Percentiles rank a stretch among this genome's conserved stretches.
Conservation (phyloP, 495 filamentous ascomycete species). For the Poronia punctata region DNA sequence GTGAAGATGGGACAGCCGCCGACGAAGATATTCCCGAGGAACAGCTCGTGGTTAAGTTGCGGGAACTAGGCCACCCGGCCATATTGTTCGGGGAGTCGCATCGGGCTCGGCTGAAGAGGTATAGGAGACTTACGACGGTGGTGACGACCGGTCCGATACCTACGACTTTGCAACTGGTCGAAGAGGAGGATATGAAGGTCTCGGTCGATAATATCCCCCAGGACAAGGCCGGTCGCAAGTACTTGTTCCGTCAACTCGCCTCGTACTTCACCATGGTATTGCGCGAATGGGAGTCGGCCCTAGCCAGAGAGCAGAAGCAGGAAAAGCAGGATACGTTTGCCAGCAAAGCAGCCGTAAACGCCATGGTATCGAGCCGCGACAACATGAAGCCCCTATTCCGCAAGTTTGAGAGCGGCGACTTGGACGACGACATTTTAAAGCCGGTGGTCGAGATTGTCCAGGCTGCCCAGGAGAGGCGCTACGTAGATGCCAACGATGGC, state of each 20-base stretch:
- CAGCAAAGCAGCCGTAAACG: conserved; percentile 66
- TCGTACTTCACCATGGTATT: conserved; percentile 93
- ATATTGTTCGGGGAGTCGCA: conserved; percentile 81
- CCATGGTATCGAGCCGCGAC: conserved; percentile 73
- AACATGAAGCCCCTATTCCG: conserved; percentile 89
- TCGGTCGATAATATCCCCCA: conserved; percentile 49
- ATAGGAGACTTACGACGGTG: conserved; percentile 50
- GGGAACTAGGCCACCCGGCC: conserved; percentile 65
- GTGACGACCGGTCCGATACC: conserved; percentile 49
- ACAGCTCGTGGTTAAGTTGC: conserved; percentile 58
- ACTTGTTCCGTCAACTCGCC: conserved; percentile 78
- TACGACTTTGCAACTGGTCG: conserved; percentile 66
- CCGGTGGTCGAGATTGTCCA: conserved; percentile 90
- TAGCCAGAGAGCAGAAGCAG: conserved; percentile 51
- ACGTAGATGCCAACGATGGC: conserved; percentile 94
- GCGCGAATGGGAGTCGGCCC: conserved; percentile 74
- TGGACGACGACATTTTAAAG: conserved; percentile 71
- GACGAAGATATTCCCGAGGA: conserved; percentile 67
- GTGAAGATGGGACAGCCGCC: conserved; percentile 34
- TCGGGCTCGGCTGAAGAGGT: conserved; percentile 57
- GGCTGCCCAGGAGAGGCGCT: conserved; percentile 79
- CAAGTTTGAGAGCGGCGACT: conserved; percentile 70
- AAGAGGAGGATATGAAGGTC: conserved; percentile 84
- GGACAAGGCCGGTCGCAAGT: conserved; percentile 49
- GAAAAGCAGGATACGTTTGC: conserved; percentile 55